Percentiles rank a stretch among this genome's conserved stretches.
These are phyloP conservation scores for Malassezia obtusa DNA, from an alignment of 1,284 basidiomycete genomes.

Conservation along the genomic window DNA sequence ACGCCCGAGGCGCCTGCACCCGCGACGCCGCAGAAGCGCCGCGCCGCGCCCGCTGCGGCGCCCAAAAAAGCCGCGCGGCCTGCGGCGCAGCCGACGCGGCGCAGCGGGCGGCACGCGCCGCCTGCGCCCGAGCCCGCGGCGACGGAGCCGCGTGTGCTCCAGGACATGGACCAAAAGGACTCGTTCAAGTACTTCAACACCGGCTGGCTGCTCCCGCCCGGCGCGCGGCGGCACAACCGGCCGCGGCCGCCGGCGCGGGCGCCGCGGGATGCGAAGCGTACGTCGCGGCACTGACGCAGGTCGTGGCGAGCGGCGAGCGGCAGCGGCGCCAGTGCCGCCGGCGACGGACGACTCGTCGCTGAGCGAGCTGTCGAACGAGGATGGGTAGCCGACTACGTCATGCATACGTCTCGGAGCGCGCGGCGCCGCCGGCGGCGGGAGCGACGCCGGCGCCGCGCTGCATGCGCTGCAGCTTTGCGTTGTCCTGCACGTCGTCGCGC, in stretches of 20 bases:
- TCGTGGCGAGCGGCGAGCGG: background rate
- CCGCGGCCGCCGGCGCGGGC: constrained; percentile 6
- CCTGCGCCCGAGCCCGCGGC: background rate
- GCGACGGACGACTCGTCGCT: constrained; percentile 5
- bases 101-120: background rate
- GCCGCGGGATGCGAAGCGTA: background rate
- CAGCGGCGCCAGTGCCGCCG: background rate
- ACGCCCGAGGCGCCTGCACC: constrained; percentile 4
- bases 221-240: constrained; percentile 33
- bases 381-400: background rate
- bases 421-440: background rate
- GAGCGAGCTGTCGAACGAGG: constrained; percentile 11
- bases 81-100: background rate
- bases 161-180: constrained; percentile 58
- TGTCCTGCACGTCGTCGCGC: constrained; percentile 27
- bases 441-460: constrained; percentile 6
- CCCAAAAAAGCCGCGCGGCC: too few relatives aligned
- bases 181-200: constrained; percentile 74
- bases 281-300: background rate
- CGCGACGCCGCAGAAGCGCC: too few relatives aligned
- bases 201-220: constrained; percentile 78
- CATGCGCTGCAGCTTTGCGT: constrained; percentile 9
- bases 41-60: too few relatives aligned
- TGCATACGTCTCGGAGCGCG: background rate
- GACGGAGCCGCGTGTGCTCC: constrained; percentile 6